Evolutionary conservation across 768 basidiomycete genomes (phyloP).

Genomic region (Auricularia sp.): DNA sequence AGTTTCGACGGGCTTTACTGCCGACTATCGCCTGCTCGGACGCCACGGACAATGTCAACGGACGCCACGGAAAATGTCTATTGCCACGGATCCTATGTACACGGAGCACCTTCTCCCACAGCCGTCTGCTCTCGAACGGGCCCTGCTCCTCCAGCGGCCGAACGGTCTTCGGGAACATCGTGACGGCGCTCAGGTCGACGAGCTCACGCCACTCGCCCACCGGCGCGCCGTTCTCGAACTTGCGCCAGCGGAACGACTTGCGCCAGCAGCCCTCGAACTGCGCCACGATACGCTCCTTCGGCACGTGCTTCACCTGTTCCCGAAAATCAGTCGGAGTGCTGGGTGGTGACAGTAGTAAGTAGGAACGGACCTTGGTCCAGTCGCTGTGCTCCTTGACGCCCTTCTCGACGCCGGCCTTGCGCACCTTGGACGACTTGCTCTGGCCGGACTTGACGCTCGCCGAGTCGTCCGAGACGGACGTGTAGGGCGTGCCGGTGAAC

Average conservation of each 20-base stretch:
- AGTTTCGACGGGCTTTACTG: no score
- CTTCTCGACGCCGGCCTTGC: background rate
- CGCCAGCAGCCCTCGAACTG: constrained; percentile 86
- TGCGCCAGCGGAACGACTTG: constrained; percentile 71
- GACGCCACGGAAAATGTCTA: no score
- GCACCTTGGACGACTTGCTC: background rate
- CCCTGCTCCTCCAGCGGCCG: constrained; percentile 74
- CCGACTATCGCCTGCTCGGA: no score
- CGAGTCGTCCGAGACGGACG: constrained; percentile 1
- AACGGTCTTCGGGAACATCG: constrained; percentile 72
- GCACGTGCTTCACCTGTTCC: constrained; percentile 73
- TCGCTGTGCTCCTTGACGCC: constrained; percentile 37
- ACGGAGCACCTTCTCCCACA: constrained; percentile 86
- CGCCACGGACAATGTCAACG: no score
- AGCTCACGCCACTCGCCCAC: constrained; percentile 52
- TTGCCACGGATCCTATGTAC: no score
- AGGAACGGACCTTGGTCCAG: constrained; percentile 46
- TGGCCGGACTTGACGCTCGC: constrained; percentile 2
- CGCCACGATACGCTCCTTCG: constrained; percentile 63
- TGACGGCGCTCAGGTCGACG: constrained; percentile 64
- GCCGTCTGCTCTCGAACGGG: constrained; percentile 67
- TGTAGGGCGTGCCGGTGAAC: background rate
- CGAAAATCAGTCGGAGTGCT: constrained; percentile 21
- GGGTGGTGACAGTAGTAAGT: background rate
- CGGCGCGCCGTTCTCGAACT: constrained; percentile 28